Conservation (phyloP, 192 early-diverging fungal species). For the Powellomyces hirtus region DNA sequence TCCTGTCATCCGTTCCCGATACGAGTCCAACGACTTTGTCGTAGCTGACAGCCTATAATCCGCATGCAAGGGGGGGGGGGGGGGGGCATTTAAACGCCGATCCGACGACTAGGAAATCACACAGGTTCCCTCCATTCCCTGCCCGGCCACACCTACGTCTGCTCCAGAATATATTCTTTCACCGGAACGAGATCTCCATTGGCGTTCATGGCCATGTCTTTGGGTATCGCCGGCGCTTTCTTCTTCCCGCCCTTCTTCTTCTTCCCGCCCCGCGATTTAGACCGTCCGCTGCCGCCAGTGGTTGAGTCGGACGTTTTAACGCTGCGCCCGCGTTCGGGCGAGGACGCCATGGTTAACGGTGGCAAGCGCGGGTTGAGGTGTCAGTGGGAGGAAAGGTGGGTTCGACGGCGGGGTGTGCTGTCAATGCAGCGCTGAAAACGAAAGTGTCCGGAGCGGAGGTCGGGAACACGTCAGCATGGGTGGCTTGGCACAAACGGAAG, state of each 20-base stretch:
- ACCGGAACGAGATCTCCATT: constrained; percentile 48
- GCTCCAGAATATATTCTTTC: constrained; percentile 48
- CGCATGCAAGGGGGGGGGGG: background rate
- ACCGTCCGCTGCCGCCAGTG: background rate
- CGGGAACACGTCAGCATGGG: too few relatives aligned
- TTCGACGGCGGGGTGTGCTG: too few relatives aligned
- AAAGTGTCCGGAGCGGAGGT: too few relatives aligned
- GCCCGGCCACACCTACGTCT: constrained; percentile 41
- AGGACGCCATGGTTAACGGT: background rate
- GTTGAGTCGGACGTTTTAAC: background rate
- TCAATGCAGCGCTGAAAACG: too few relatives aligned
- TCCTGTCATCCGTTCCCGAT: constrained; percentile 42
- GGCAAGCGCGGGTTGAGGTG: too few relatives aligned
- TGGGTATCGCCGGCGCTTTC: constrained; percentile 18
- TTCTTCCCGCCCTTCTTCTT: constrained; percentile 39
- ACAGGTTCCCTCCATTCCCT: background rate
- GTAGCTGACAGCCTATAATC: constrained; percentile 47
- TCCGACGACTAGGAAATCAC: background rate
- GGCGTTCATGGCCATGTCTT: constrained; percentile 48
- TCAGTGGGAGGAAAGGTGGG: too few relatives aligned
- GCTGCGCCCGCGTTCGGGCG: constrained; percentile 3
- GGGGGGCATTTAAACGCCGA: background rate
- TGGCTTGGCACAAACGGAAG: too few relatives aligned
- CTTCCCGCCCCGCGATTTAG: constrained; percentile 1
- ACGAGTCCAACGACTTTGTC: constrained; percentile 38